phyloP scores from a whole-genome alignment of 306 rosid species.

The Gastrolobium villosum region DNA sequence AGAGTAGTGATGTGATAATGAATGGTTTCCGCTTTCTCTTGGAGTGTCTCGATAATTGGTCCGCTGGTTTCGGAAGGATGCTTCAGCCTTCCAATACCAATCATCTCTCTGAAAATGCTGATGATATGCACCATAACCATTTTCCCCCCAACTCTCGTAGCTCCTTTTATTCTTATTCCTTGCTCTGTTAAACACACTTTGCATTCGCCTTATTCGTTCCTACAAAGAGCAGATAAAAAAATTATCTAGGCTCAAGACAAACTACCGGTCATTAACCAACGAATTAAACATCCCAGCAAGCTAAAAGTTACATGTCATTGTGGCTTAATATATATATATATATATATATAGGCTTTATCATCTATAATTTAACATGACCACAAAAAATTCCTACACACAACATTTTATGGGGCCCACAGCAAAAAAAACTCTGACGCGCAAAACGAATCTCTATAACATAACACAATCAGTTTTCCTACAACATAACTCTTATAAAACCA shows the following conservation, averaged over 20 bases:
- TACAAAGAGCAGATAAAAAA: conserved; percentile 45
- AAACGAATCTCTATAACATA: too few species aligned
- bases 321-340: too few species aligned
- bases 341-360: too few species aligned
- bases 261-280: not conserved
- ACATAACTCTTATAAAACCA: too few species aligned
- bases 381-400: too few species aligned
- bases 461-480: too few species aligned
- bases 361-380: too few species aligned
- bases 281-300: conserved; percentile 17
- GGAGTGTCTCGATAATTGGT: conserved; percentile 70
- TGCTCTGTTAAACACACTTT: conserved; percentile 92
- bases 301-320: not conserved
- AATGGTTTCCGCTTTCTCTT: conserved; percentile 61
- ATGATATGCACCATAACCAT: conserved; percentile 62
- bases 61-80: conserved; percentile 68
- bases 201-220: conserved; percentile 98
- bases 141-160: conserved; percentile 85
- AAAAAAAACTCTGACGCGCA: too few species aligned
- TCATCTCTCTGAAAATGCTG: conserved; percentile 89
- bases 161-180: conserved; percentile 74
- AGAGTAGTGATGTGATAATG: conserved; percentile 87
- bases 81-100: conserved; percentile 91
- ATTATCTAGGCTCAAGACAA: conserved; percentile 25
- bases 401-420: too few species aligned